Conservation (phyloP, 495 filamentous ascomycete genomes). For the Penicillium argentinense region DNA sequence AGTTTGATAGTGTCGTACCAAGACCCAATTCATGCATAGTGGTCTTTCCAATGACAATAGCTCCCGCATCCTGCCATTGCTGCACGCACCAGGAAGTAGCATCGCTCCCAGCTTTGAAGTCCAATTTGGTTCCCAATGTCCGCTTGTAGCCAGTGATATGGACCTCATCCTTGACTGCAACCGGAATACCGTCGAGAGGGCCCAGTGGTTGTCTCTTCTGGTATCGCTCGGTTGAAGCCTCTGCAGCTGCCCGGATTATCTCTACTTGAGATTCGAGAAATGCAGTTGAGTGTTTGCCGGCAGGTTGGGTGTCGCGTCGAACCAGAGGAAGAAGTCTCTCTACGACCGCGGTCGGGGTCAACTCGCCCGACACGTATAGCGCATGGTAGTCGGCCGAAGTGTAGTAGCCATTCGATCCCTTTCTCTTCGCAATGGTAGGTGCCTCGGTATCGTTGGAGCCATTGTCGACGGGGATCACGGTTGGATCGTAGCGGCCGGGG, state of each 20-base stretch:
- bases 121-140: slow-evolving; percentile 58
- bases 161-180: slow-evolving; percentile 84
- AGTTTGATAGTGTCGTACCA: slow-evolving; percentile 38
- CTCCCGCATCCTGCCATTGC: slow-evolving; percentile 75
- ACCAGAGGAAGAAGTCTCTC: slow-evolving; percentile 71
- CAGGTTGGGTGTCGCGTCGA: slow-evolving; percentile 50
- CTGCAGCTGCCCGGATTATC: slow-evolving; percentile 63
- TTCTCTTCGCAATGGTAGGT: slow-evolving; percentile 27
- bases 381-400: slow-evolving; percentile 76
- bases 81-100: slow-evolving; percentile 71
- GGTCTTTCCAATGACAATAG: slow-evolving; percentile 78
- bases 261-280: slow-evolving; percentile 64
- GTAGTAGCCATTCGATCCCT: slow-evolving; percentile 52
- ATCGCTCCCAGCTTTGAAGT: slow-evolving; percentile 50
- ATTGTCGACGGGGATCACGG: slow-evolving; percentile 67
- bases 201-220: slow-evolving; percentile 60
- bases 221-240: slow-evolving; percentile 69
- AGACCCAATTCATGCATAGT: slow-evolving; percentile 92
- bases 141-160: slow-evolving; percentile 73
- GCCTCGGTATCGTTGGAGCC: slow-evolving; percentile 30
- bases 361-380: slow-evolving; percentile 63
- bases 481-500: slow-evolving; percentile 74
- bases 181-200: slow-evolving; percentile 79
- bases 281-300: slow-evolving; percentile 63
- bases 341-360: slow-evolving; percentile 70